These are phyloP conservation scores for Pestalotiopsis sp. DNA, from an alignment of 2,329 filamentous ascomycete genomes.

Conservation along the genomic window DNA sequence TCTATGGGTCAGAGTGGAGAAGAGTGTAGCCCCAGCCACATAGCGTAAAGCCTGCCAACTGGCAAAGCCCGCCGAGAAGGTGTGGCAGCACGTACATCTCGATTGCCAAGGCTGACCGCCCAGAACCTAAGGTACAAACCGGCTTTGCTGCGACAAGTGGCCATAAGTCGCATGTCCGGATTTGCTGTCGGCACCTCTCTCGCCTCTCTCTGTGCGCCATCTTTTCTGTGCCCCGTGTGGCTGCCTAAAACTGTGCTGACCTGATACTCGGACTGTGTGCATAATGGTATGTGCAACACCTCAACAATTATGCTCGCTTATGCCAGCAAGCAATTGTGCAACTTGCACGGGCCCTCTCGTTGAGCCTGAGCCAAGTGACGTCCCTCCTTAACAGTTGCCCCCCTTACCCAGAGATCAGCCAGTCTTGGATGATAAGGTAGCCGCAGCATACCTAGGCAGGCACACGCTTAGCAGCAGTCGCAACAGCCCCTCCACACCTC, in stretches of 20 bases:
- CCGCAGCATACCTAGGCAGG: neutral
- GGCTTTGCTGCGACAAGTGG: conserved; percentile 4
- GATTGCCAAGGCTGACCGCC: conserved; percentile 7
- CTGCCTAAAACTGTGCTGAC: conserved; percentile 11
- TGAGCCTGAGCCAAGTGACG: conserved; percentile 20
- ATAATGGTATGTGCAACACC: neutral
- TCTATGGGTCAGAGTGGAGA: neutral
- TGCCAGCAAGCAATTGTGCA: neutral
- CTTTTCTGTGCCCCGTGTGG: conserved; percentile 2
- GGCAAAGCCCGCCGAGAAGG: neutral
- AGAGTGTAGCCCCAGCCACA: neutral
- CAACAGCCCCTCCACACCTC: neutral
- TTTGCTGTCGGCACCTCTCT: neutral
- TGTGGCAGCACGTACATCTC: neutral
- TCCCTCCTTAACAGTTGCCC: conserved; percentile 20
- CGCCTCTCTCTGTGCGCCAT: neutral
- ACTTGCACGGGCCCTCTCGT: neutral
- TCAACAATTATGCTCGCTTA: neutral
- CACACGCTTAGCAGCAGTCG: conserved; percentile 17
- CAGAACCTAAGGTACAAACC: conserved; percentile 7
- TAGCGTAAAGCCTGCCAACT: neutral
- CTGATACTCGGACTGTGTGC: neutral
- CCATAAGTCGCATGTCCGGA: conserved; percentile 13
- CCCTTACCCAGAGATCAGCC: conserved; percentile 20
- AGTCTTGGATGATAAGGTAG: conserved; percentile 10